A percentile compares a stretch with the other conserved stretches of the same genome.
Conservation (phyloP, 768 basidiomycete genomes). For the Butyriboletus loyo region DNA sequence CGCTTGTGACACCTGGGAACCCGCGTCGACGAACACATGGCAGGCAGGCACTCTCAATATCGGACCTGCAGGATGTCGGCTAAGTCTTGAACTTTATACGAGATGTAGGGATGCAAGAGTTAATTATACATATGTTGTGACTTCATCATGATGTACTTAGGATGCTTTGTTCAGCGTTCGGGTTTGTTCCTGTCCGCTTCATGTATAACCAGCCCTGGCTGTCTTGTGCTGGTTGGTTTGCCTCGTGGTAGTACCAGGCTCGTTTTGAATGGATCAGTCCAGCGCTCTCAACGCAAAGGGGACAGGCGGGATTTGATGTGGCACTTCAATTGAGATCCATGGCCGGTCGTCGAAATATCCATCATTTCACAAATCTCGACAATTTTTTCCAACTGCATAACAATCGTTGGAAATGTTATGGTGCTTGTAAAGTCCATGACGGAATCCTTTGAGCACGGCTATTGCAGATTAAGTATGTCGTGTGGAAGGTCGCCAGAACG, state of each 20-base stretch:
- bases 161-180: neutral
- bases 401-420: neutral
- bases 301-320: neutral
- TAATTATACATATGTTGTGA: slow-evolving; percentile 15
- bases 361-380: neutral
- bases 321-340: neutral
- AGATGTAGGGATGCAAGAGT: neutral
- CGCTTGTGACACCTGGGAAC: slow-evolving; percentile 44
- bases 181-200: neutral
- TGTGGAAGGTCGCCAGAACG: no score
- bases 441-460: neutral
- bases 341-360: neutral
- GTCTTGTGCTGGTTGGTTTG: neutral
- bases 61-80: slow-evolving; percentile 29
- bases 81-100: neutral
- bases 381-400: neutral
- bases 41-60: slow-evolving; percentile 31
- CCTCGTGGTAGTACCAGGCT: neutral
- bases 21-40: slow-evolving; percentile 27
- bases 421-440: neutral
- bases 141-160: neutral
- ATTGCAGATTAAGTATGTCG: no score
- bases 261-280: neutral
- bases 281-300: neutral
- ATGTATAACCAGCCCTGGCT: neutral